These are phyloP conservation scores for Cyclanthera cordifolia DNA, from an alignment of 306 rosid species.

Conservation along the genomic window DNA sequence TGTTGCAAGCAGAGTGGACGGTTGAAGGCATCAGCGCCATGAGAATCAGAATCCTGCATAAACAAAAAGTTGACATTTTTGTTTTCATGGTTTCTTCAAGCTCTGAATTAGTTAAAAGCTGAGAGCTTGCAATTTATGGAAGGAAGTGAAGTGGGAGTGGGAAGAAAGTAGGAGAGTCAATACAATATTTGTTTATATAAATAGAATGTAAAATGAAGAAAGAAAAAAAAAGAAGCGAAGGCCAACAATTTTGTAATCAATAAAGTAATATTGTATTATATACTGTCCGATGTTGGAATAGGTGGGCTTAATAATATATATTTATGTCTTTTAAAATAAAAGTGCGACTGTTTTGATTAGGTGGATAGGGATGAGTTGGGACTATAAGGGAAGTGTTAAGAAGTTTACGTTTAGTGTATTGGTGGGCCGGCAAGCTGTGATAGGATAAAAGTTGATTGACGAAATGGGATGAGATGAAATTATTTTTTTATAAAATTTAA, in stretches of 20 bases:
- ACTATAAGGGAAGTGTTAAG: no score
- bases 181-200: not conserved
- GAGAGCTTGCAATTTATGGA: slow-evolving; percentile 3
- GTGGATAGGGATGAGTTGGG: no score
- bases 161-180: not conserved
- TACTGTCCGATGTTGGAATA: not conserved
- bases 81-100: not conserved
- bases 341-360: no score
- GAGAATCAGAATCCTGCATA: slow-evolving; percentile 30
- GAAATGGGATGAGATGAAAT: no score
- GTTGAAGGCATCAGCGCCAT: slow-evolving; percentile 15
- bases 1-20: slow-evolving; percentile 44
- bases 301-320: not conserved
- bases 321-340: no score
- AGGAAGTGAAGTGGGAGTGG: slow-evolving; percentile 6
- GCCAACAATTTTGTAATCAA: not conserved
- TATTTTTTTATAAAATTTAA: no score
- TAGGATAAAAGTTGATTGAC: no score
- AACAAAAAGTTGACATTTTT: slow-evolving; percentile 19
- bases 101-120: not conserved
- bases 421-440: no score
- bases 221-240: no score
- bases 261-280: not conserved
- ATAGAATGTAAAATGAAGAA: not conserved
- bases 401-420: no score